Evolutionary conservation across 2,329 filamentous ascomycete genomes (phyloP).

Genomic region (Fusarium paranaense): DNA sequence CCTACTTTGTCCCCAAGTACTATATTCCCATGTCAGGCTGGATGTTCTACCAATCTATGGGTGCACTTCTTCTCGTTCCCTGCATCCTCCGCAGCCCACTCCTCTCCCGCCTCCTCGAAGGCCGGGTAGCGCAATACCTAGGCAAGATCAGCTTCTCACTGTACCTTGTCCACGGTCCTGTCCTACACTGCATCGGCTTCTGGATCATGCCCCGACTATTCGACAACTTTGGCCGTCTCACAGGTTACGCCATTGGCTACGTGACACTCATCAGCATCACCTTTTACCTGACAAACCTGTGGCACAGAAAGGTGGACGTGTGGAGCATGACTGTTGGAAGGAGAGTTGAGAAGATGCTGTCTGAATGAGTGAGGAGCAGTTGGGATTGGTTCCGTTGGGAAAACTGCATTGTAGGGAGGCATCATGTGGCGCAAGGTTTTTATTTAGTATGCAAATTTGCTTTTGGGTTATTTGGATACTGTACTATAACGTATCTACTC

Average conservation of each 20-base stretch:
- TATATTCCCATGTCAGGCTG: slow-evolving; percentile 52
- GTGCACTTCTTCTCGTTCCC: slow-evolving; percentile 51
- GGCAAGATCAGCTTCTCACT: slow-evolving; percentile 55
- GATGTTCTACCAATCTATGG: slow-evolving; percentile 55
- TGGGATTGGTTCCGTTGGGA: neutral
- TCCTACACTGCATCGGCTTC: slow-evolving; percentile 71
- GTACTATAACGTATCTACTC: neutral
- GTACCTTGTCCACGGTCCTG: slow-evolving; percentile 63
- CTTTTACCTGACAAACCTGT: slow-evolving; percentile 51
- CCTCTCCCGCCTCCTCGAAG: slow-evolving; percentile 47
- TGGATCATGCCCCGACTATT: slow-evolving; percentile 61
- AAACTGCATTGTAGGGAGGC: neutral
- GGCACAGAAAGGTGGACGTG: slow-evolving; percentile 50
- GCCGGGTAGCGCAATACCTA: slow-evolving; percentile 50
- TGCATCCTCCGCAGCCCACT: slow-evolving; percentile 50
- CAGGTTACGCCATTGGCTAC: slow-evolving; percentile 49
- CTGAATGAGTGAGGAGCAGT: slow-evolving; percentile 9
- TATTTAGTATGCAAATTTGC: neutral
- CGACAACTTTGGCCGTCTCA: slow-evolving; percentile 47
- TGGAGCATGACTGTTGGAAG: slow-evolving; percentile 54
- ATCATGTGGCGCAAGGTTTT: neutral
- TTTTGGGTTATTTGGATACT: neutral
- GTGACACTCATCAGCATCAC: slow-evolving; percentile 46
- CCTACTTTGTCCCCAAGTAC: slow-evolving; percentile 50
- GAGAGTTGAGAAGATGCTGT: slow-evolving; percentile 46